Conservation (phyloP, 2,329 filamentous ascomycete species). For the Xylariaceae sp. region DNA sequence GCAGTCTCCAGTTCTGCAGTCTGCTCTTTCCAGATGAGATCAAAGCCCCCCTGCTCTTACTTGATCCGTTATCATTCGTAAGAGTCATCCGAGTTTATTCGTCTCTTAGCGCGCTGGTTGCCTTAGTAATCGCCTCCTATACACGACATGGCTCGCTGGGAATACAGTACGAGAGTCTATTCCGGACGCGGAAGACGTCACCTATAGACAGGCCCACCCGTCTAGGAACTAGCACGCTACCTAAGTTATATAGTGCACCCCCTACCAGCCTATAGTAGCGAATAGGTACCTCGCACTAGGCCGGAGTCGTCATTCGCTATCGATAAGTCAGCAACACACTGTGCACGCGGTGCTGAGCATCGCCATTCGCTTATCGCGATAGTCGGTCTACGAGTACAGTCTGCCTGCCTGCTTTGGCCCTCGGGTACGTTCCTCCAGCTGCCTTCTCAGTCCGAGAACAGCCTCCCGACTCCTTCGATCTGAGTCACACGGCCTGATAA, state of each 20-base stretch:
- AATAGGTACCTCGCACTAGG: not conserved
- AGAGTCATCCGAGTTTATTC: not conserved
- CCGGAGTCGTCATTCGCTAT: not conserved
- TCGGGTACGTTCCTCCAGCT: not conserved
- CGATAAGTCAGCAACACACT: not conserved
- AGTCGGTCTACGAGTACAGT: not conserved
- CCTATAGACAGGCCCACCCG: not conserved
- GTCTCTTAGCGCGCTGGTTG: not conserved
- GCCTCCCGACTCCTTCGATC: conserved; percentile 18
- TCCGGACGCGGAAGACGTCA: not conserved
- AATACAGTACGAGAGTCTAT: not conserved
- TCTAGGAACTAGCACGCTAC: not conserved
- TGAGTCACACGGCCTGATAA: conserved; percentile 29
- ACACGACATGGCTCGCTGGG: too few species aligned
- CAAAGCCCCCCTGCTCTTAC: not conserved
- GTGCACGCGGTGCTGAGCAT: not conserved
- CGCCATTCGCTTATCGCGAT: not conserved
- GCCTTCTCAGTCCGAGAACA: conserved; percentile 16
- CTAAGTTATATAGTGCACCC: not conserved
- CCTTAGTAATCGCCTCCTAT: not conserved
- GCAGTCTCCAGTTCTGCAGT: too few species aligned
- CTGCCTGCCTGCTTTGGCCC: not conserved
- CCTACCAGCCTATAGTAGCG: not conserved
- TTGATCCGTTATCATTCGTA: not conserved
- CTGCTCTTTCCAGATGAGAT: too few species aligned